Base-by-base conservation (phyloP, 2,329 filamentous ascomycete species). In the Alternaria triticina region DNA sequence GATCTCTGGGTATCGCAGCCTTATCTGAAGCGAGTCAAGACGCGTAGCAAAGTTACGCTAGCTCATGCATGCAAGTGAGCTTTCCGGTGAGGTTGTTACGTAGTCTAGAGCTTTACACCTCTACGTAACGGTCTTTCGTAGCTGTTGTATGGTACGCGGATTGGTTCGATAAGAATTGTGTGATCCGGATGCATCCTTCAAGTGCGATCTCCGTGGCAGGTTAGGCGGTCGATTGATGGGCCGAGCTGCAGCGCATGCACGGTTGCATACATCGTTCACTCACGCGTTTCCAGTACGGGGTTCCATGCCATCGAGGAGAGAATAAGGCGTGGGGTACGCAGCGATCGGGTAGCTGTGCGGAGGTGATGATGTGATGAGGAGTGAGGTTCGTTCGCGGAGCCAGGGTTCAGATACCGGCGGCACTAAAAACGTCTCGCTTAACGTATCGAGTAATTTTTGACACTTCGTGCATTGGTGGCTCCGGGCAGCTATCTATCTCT, bases 1-100 rank as follows among this genome's bases (percentile, higher is more conserved):
- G 58, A 51, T 66, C 47, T 54, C 61, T 64, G 57, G 54, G 59
- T 62, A 64, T 60, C 60, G 28, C 17, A 40, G 59, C 59, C 74
- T 78, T 78, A 78, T 78, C 75, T 72, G 44, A 55, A 65, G 59
- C 64, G 65, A 59, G 56, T 61, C 63, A 68, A 55, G 61, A 56
- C 44, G 25, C 28, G 23, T 25, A 50, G 20, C 28, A 45, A 40
- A 57, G 58, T 54, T 64, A 45, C 58, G 45, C 57, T 40, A 40
- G 49, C 62, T 64, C 44, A 71, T 73, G 67, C 70, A 70, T 67
- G 70, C 62, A 65, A 36, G 64, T 49, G 45, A 58, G 61, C 58
- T 30, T 67, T 62, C 64, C 63, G 67, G 55, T 69, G 70, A 67
- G 69, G 50, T 54, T 63, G 64, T 70, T 68, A 71, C 72, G 66